A percentile compares a stretch with the other conserved stretches of the same genome.
Conservation (phyloP, 352 stramenopile species). For the Phytopythium montanum region DNA sequence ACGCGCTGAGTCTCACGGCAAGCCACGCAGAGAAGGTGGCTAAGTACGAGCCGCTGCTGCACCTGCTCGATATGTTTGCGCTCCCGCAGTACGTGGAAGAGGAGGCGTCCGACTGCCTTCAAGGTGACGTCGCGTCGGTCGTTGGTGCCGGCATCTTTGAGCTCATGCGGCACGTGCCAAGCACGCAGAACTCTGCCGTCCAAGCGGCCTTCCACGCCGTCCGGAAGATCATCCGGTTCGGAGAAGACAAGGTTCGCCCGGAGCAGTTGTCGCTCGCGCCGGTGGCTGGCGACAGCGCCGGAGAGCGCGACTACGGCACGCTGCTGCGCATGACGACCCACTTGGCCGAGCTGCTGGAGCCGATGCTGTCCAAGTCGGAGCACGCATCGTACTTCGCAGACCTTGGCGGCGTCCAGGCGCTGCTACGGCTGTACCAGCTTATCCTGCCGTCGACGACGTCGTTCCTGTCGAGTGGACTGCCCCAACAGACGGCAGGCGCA, state of each 20-base stretch:
- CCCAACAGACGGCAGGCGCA: constrained; percentile 8
- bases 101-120: constrained; percentile 84
- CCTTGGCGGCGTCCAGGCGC: constrained; percentile 81
- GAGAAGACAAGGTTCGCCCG: constrained; percentile 43
- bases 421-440: constrained; percentile 90
- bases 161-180: constrained; percentile 93
- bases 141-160: constrained; percentile 95
- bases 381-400: constrained; percentile 90
- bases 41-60: constrained; percentile 87
- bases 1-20: constrained; percentile 92
- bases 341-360: constrained; percentile 92
- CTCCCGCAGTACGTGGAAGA: constrained; percentile 85
- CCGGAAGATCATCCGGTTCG: constrained; percentile 87
- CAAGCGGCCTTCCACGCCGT: constrained; percentile 87
- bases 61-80: constrained; percentile 91
- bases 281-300: neutral
- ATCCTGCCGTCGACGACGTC: constrained; percentile 80
- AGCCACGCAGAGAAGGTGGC: constrained; percentile 88
- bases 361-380: constrained; percentile 93
- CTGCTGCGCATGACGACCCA: constrained; percentile 71
- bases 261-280: constrained; percentile 6
- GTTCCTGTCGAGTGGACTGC: constrained; percentile 68
- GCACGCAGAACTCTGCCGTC: constrained; percentile 83
- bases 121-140: constrained; percentile 92
- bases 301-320: constrained; percentile 21